Evolutionary conservation across 2,329 filamentous ascomycete genomes (phyloP), one percentile per base, ranked within the genome.

Genomic region (Fonsecaea erecta): DNA sequence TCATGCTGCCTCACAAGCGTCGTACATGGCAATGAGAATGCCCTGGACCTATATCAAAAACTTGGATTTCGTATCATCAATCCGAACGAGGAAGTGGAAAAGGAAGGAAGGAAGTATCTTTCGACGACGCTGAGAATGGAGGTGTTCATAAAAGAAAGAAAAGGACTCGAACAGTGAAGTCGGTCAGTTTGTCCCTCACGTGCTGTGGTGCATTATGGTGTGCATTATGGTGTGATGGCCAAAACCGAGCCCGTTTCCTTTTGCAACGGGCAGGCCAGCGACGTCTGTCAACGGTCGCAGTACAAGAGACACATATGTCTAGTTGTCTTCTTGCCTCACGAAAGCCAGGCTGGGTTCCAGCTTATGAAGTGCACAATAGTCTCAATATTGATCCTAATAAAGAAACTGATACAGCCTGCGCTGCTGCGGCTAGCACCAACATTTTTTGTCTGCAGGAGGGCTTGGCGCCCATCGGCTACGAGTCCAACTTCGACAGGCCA

Each of bases 1-100:
- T 40, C 46, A 24, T 60, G 14, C 48, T 68, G 58, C 30, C 34
- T 40, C 16, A 63, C 63, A 16, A 52, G 30, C 34, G 67, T 67
- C 2, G 32, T 48, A 12, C 58, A 66, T 57, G 69, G 69, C 21
- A 71, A 71, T 54, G 63, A 71, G 16, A 37, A 52, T 12, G 69
- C 69, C 6, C 54, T 68, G 43, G 34, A 60, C 12, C 43, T 71
- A 7, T 71, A 71, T 53, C 63, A 65, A 32, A 66, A 62, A 9
- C 43, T 67, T 14, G 69, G 69, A 8, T 71, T 69, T 34, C 56
- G 40, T 21, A 48, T 70, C n/a, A 52, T 66, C 53, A 18, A 68
- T 11, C 51, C 58, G 8, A 62, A 68, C 8, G 21, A 62, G 32
- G 35, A 60, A 3, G 51, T 60, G 6, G 68, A 70, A 28, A 70